Percentiles rank a stretch among this genome's conserved stretches.
Conservation (phyloP, 73 alveolate genomes). For the Symbiodinium natans region DNA sequence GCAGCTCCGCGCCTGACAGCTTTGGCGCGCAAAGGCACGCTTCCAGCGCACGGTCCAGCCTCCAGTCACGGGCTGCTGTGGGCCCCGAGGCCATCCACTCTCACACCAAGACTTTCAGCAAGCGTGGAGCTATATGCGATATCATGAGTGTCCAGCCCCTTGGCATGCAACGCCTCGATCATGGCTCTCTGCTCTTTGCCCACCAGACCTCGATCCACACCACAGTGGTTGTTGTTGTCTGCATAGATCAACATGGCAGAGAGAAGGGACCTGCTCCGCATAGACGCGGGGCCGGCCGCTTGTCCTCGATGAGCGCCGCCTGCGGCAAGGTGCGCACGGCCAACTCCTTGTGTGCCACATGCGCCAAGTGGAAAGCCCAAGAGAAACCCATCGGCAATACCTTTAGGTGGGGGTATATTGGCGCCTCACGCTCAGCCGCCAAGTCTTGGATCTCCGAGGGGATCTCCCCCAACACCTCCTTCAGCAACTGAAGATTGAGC, state of each 20-base stretch:
- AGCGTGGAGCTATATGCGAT: background rate
- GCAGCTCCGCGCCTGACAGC: conserved; percentile 12
- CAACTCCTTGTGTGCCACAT: background rate
- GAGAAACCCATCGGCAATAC: background rate
- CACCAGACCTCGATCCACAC: background rate
- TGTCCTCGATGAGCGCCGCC: background rate
- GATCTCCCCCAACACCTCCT: background rate
- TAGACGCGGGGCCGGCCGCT: background rate
- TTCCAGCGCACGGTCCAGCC: conserved; percentile 5
- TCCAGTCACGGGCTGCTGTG: conserved; percentile 18
- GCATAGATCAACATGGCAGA: background rate
- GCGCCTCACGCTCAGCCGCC: background rate
- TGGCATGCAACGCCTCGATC: background rate
- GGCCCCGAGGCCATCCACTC: conserved; percentile 11
- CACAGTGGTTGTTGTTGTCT: background rate
- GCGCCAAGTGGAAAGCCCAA: background rate
- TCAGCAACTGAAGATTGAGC: background rate
- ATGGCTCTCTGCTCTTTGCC: background rate
- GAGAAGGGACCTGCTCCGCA: background rate
- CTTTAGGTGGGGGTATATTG: background rate
- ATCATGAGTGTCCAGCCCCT: conserved; percentile 16
- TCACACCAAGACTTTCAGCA: conserved; percentile 27
- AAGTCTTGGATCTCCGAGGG: background rate
- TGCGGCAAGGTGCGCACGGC: background rate
- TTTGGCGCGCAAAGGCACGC: background rate